Evolutionary conservation across 306 rosid species (phyloP), one percentile per base, ranked within the genome.

Genomic region (Urtica urens): DNA sequence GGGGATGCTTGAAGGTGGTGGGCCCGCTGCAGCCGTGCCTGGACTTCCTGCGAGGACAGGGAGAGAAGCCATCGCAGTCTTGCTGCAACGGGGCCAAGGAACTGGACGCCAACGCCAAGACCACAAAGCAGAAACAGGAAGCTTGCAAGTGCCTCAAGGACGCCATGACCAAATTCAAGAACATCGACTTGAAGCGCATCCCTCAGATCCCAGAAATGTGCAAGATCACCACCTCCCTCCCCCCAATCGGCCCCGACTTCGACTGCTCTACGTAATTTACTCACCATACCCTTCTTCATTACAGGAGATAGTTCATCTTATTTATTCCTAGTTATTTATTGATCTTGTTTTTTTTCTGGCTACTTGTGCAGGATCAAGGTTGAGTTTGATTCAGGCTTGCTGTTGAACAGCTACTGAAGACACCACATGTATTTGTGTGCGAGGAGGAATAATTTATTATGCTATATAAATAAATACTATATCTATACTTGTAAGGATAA

Each of bases 241-340:
- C 71, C 42, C 56, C 63, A 6, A 58, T 70, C 5, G 41, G 41
- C 58, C n/a, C 19, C 15, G 29, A 58, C 46, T 26, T 51, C 4
- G 63, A 64, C 46, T 70, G 76, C 51, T 15, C 62, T 1, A 59
- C 13, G 76, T 70, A 62, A n/a, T n/a, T n/a, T n/a, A n/a, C n/a
- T n/a, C n/a, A n/a, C n/a, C n/a, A 48, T 27, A 48, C 9, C 16
- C 10, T 24, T 7, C n/a, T n/a, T n/a, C n/a, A n/a, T n/a, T n/a
- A n/a, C n/a, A n/a, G n/a, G n/a, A n/a, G n/a, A n/a, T n/a, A n/a
- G n/a, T n/a, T n/a, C n/a, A n/a, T n/a, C n/a, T n/a, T n/a, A n/a
- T n/a, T n/a, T n/a, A n/a, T n/a, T n/a, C n/a, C n/a, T n/a, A n/a
- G n/a, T n/a, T n/a, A n/a, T n/a, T n/a, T n/a, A n/a, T n/a, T n/a